Percentiles rank a stretch among this genome's conserved stretches.
These are phyloP conservation scores for Fomitiporia mediterranea DNA, from an alignment of 1,284 basidiomycete species.

Conservation along the genomic window DNA sequence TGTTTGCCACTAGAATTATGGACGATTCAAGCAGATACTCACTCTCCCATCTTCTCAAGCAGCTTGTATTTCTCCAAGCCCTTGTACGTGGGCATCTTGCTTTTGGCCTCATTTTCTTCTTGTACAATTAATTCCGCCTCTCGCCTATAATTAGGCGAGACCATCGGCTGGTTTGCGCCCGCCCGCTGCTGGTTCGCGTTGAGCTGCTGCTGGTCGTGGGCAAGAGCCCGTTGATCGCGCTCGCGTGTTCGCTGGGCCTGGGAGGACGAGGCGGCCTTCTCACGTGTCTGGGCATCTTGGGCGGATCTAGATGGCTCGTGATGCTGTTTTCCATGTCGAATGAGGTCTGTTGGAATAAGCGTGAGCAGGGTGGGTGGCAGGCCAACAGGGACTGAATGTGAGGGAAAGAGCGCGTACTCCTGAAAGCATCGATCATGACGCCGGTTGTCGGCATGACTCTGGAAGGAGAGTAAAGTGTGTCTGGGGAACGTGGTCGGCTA, in stretches of 20 bases:
- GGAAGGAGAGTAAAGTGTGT: conserved; percentile 3
- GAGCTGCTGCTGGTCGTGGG: conserved; percentile 25
- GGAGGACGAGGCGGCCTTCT: conserved; percentile 9
- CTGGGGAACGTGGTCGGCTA: background rate
- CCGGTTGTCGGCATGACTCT: conserved; percentile 37
- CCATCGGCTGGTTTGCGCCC: conserved; percentile 22
- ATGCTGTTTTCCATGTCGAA: conserved; percentile 80
- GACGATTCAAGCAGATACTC: conserved; percentile 35
- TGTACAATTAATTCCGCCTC: conserved; percentile 73
- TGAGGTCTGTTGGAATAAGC: conserved; percentile 58
- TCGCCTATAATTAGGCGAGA: conserved; percentile 41
- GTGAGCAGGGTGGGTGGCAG: conserved; percentile 19
- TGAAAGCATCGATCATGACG: conserved; percentile 66
- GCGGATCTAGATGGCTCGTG: conserved; percentile 32
- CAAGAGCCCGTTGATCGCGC: conserved; percentile 19
- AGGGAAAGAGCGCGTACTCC: conserved; percentile 44
- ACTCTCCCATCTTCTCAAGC: conserved; percentile 95
- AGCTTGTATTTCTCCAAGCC: conserved; percentile 83
- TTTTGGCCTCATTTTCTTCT: conserved; percentile 71
- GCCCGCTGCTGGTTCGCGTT: conserved; percentile 26
- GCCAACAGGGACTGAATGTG: conserved; percentile 9
- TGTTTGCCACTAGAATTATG: conserved; percentile 21
- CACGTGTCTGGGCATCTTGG: conserved; percentile 19
- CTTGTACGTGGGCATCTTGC: conserved; percentile 77
- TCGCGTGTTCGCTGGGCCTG: conserved; percentile 19